Percentiles rank a stretch among this genome's conserved stretches.
phyloP scores from a whole-genome alignment of 169 alveolate species.

The Babesia bigemina region DNA sequence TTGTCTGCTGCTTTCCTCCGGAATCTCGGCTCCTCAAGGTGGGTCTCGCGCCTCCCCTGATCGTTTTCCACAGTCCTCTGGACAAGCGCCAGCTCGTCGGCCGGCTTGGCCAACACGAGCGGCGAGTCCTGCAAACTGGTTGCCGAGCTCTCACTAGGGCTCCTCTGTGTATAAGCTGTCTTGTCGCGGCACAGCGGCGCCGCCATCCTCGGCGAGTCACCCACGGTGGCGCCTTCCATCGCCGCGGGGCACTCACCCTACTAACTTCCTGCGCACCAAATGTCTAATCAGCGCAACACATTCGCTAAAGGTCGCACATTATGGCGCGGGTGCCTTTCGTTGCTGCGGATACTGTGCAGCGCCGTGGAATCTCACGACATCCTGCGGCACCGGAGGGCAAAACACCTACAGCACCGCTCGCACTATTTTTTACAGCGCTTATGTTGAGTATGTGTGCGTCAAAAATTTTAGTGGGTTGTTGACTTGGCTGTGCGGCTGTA shows the following conservation, averaged over 20 bases:
- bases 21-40: background rate
- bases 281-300: background rate
- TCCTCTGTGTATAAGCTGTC: background rate
- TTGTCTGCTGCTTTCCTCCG: background rate
- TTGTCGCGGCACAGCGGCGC: background rate
- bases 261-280: too few relatives aligned
- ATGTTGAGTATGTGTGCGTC: too few relatives aligned
- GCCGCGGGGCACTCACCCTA: too few relatives aligned
- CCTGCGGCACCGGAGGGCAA: background rate
- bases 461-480: too few relatives aligned
- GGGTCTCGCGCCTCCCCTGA: constrained; percentile 7
- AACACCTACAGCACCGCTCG: too few relatives aligned
- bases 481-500: too few relatives aligned
- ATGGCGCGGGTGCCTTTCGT: background rate
- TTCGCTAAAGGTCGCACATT: background rate
- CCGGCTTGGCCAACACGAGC: constrained; percentile 11
- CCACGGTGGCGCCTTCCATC: background rate
- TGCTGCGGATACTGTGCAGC: background rate
- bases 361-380: constrained; percentile 11
- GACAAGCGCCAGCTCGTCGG: constrained; percentile 1
- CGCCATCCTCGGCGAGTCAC: background rate
- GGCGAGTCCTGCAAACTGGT: constrained; percentile 19
- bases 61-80: constrained; percentile 3
- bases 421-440: too few relatives aligned
- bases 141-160: background rate